Evolutionary conservation across 129 eudicot genomes (phyloP).

Genomic region (Kitagawia praeruptora): DNA sequence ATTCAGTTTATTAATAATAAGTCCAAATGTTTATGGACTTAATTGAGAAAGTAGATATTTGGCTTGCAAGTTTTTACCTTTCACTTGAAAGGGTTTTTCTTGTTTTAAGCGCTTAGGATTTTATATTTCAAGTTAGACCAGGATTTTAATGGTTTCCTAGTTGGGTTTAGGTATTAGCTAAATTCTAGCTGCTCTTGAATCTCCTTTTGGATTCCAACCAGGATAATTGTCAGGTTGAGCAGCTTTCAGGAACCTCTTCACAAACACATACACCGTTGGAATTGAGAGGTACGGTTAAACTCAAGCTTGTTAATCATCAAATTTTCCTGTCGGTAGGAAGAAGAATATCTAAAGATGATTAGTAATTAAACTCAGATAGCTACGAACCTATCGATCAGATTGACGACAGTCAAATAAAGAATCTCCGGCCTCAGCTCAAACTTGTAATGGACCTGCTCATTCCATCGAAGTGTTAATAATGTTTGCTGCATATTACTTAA

Average conservation of each 20-base stretch:
- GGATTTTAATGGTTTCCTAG: no score
- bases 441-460: conserved; percentile 82
- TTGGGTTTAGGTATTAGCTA: no score
- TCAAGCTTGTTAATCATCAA: conserved; percentile 69
- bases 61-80: no score
- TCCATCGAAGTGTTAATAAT: background rate
- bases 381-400: conserved; percentile 65
- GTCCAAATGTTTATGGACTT: no score
- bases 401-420: conserved; percentile 68
- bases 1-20: no score
- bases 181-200: no score
- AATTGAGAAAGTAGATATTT: no score
- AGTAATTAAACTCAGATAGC: background rate
- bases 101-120: no score
- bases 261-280: conserved; percentile 69
- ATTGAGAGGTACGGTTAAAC: conserved; percentile 52
- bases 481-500: background rate
- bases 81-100: no score
- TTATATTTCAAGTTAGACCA: no score
- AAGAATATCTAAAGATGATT: background rate
- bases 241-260: conserved; percentile 80
- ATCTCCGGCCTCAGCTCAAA: conserved; percentile 77
- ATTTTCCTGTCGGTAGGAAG: conserved; percentile 43
- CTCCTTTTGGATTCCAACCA: no score
- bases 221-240: conserved; percentile 67